Evolutionary conservation across 2,329 filamentous ascomycete species (phyloP), one percentile per base, ranked within the genome.

Genomic region (Epichloe typhina): DNA sequence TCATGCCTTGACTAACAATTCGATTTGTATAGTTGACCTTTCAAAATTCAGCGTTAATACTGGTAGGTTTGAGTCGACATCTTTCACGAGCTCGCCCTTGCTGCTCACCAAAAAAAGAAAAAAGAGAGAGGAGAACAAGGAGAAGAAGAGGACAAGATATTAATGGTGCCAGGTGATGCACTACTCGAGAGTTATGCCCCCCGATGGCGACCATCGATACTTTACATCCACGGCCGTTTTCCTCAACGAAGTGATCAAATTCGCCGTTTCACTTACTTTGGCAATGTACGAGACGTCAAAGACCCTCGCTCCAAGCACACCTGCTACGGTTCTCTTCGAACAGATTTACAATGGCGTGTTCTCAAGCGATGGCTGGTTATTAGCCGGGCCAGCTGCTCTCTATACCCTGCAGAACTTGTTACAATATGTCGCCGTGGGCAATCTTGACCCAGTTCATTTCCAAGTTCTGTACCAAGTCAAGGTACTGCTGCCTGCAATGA

Each of bases 371-470:
- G 89, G 89, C 58, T 97, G 91, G 91, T 95, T 95, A 67, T 71
- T 98, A 56, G 88, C 88, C 8, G 82, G 97, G 41, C 93, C 91
- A 0, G 93, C 91, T 4, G 76, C 82, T 4, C 74, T 97, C 2
- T 97, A 95, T 64, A 95, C 91, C 0, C 65, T 96, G 31, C 88
- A 96, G 61, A 97, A 96, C 62, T 86, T 86, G n/a, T 71, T 97
- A 50, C 88, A 96, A 65, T 98, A 96, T 62, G 79, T 94, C 49
- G 91, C 88, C 1, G 81, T 96, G 11, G 88, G 87, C 54, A 96
- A 97, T 58, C 68, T 97, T 59, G 88, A 95, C 61, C 86, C 91
- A 0, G 88, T 93, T 4, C 89, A 91, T 50, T 97, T 96, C 63
- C 90, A 96, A 66, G 83, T 95, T 53, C 80, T 93, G 26, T 95